A percentile compares a stretch with the other conserved stretches of the same genome.
These are phyloP conservation scores for Favolaschia claudopus DNA, from an alignment of 768 basidiomycete species.

Conservation along the genomic window DNA sequence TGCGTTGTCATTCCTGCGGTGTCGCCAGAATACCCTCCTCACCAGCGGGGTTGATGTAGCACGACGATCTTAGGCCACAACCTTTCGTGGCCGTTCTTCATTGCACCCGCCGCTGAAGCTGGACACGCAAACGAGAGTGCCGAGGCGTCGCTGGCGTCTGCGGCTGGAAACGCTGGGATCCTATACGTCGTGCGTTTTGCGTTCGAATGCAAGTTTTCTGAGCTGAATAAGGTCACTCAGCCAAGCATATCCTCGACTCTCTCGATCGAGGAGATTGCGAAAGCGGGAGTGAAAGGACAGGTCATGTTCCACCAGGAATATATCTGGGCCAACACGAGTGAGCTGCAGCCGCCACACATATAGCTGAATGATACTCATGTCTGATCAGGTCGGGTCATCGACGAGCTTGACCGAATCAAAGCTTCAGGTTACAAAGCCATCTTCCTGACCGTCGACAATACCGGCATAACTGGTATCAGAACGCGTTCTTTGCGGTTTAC, in stretches of 20 bases:
- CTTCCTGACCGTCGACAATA: conserved; percentile 45
- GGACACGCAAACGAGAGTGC: conserved; percentile 52
- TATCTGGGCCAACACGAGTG: conserved; percentile 23
- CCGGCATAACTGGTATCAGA: conserved; percentile 38
- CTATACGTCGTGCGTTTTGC: conserved; percentile 40
- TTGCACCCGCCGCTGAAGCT: conserved; percentile 50
- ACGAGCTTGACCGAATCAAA: conserved; percentile 35
- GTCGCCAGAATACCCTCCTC: too few relatives aligned
- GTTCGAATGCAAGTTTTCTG: neutral
- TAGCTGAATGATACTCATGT: neutral
- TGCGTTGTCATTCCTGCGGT: conserved; percentile 14
- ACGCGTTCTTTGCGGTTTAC: conserved; percentile 30
- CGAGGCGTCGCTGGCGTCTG: conserved; percentile 52
- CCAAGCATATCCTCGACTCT: conserved; percentile 37
- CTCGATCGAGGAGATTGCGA: conserved; percentile 35
- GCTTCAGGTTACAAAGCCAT: conserved; percentile 39
- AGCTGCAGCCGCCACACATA: neutral
- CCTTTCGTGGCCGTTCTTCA: conserved; percentile 49
- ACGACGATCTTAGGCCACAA: conserved; percentile 36
- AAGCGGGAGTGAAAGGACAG: conserved; percentile 28
- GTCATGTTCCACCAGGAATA: conserved; percentile 40
- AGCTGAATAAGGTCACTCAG: conserved; percentile 9
- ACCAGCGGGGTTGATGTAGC: conserved; percentile 8
- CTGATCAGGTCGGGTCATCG: conserved; percentile 21
- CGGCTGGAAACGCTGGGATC: conserved; percentile 49